These are phyloP conservation scores for Acacia pycnantha DNA, from an alignment of 331 rosid genomes.

Conservation along the genomic window DNA sequence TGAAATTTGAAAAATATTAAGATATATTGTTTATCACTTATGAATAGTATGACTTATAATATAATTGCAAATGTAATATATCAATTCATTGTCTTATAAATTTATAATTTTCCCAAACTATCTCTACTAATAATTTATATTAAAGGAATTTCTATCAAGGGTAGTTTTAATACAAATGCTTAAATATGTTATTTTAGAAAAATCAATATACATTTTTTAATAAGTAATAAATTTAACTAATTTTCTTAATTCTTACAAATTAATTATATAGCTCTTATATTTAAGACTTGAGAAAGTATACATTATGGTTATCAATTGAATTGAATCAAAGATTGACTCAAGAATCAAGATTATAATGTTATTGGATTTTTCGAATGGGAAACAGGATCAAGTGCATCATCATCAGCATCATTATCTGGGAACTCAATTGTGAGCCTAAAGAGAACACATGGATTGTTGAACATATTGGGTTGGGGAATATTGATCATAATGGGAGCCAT, in stretches of 20 bases:
- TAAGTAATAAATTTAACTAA: not conserved
- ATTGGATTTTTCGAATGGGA: not conserved
- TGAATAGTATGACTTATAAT: not conserved
- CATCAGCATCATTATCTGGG: not conserved
- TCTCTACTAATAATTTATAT: not conserved
- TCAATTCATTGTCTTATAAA: too few species aligned
- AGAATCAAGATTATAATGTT: not conserved
- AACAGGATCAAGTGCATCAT: slow-evolving; percentile 49
- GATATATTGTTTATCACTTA: not conserved
- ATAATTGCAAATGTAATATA: too few species aligned
- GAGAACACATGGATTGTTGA: slow-evolving; percentile 67
- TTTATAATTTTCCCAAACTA: not conserved
- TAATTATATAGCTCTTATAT: too few species aligned
- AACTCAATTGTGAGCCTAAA: slow-evolving; percentile 37
- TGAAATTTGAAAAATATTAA: too few species aligned
- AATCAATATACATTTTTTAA: too few species aligned
- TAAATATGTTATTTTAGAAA: too few species aligned
- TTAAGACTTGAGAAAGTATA: too few species aligned
- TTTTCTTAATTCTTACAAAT: too few species aligned
- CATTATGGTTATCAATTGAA: not conserved
- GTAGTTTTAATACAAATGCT: too few species aligned
- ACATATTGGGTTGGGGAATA: slow-evolving; percentile 77
- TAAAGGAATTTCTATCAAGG: too few species aligned
- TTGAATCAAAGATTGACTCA: not conserved
- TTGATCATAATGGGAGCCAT: slow-evolving; percentile 64